A percentile compares a stretch with the other conserved stretches of the same genome.
Evolutionary conservation across 2,329 filamentous ascomycete genomes (phyloP).

Genomic region (Exserohilum rostratum): DNA sequence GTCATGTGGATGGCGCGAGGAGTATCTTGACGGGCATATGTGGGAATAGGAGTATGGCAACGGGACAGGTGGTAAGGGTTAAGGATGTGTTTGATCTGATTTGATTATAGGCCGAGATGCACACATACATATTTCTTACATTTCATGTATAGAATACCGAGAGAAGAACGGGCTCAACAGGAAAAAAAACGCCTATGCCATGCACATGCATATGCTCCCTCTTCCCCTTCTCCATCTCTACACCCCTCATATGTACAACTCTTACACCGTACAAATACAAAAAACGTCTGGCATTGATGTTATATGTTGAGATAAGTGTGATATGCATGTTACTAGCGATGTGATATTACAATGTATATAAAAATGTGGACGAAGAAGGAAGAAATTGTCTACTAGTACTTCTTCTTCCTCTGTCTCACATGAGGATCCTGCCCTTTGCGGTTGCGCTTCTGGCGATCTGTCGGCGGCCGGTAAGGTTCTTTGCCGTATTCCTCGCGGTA

Average conservation of each 20-base stretch:
- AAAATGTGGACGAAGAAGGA: no score
- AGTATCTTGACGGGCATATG: constrained; percentile 67
- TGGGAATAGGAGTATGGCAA: constrained; percentile 64
- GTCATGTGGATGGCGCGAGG: constrained; percentile 64
- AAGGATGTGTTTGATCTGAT: constrained; percentile 51
- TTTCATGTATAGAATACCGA: no score
- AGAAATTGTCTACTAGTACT: constrained; percentile 23
- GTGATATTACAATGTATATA: no score
- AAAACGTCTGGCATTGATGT: not conserved
- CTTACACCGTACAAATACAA: not conserved
- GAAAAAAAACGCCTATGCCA: not conserved
- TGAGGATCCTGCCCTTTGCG: constrained; percentile 42
- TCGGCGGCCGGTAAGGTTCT: constrained; percentile 41
- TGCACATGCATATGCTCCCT: constrained; percentile 1
- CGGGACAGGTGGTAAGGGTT: constrained; percentile 62
- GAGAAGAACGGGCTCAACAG: no score
- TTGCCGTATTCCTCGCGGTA: constrained; percentile 42
- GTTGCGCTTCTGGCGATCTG: constrained; percentile 40
- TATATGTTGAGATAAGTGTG: no score
- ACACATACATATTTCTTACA: no score
- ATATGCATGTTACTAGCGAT: no score
- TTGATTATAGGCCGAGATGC: not conserved
- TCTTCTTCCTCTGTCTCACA: constrained; percentile 37
- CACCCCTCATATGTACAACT: not conserved
- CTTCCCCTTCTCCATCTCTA: not conserved